Percentiles rank a stretch among this genome's conserved stretches.
Evolutionary conservation across 202 grass and related monocot genomes (phyloP).

Genomic region (Cymbopogon flexuosus): DNA sequence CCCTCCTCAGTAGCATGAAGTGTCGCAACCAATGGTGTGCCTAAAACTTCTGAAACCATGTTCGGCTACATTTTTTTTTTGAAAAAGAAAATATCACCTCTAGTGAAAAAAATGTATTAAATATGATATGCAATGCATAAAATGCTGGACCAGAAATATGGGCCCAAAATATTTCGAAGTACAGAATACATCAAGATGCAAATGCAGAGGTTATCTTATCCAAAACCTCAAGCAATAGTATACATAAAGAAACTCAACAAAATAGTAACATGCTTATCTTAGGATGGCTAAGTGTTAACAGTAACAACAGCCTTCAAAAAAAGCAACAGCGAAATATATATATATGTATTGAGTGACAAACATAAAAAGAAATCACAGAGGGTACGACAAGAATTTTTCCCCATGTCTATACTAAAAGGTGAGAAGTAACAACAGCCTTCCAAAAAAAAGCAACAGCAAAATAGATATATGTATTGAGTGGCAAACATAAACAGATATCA

Average conservation of each 20-base stretch:
- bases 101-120: background rate
- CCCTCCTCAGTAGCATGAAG: conserved; percentile 29
- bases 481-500: background rate
- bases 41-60: conserved; percentile 25
- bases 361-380: background rate
- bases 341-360: background rate
- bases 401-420: background rate
- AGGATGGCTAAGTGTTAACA: background rate
- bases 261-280: background rate
- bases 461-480: too few relatives aligned
- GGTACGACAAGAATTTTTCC: background rate
- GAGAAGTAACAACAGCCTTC: background rate
- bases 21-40: conserved; percentile 34
- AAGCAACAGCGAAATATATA: background rate
- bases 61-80: background rate
- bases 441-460: too few relatives aligned
- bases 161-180: background rate
- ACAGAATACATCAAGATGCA: background rate
- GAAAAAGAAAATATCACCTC: background rate
- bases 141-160: background rate
- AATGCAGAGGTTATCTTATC: background rate
- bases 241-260: background rate
- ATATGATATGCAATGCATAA: background rate
- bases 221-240: background rate
- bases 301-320: background rate